These are phyloP conservation scores for Colletotrichum somersetense DNA, from an alignment of 2,329 filamentous ascomycete genomes.

Conservation along the genomic window DNA sequence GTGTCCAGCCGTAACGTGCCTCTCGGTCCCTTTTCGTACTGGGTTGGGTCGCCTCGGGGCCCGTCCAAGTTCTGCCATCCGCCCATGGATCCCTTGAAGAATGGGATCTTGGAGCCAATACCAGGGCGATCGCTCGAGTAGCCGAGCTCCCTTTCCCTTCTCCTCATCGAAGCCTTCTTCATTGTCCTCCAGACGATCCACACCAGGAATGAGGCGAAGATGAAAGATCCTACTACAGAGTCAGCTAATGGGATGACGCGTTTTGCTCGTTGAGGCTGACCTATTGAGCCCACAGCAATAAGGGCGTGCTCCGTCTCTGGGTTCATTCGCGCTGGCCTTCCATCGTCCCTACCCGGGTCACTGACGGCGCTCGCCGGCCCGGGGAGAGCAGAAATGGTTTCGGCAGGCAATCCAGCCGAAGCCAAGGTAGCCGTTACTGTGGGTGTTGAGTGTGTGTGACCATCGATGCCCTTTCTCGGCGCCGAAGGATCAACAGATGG, in stretches of 20 bases:
- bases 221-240: constrained; percentile 55
- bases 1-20: constrained; percentile 44
- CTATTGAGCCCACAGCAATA: constrained; percentile 53
- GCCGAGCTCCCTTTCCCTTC: constrained; percentile 42
- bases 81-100: constrained; percentile 52
- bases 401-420: constrained; percentile 29
- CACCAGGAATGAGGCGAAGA: constrained; percentile 58
- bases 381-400: constrained; percentile 36
- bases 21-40: constrained; percentile 45
- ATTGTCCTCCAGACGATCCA: constrained; percentile 61
- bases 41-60: constrained; percentile 35
- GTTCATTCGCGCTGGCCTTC: constrained; percentile 43
- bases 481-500: constrained; percentile 35
- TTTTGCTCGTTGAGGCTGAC: constrained; percentile 42
- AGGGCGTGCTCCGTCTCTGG: constrained; percentile 50
- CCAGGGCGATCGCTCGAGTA: constrained; percentile 44
- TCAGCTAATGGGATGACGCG: background rate
- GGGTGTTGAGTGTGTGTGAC: constrained; percentile 14
- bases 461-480: constrained; percentile 36
- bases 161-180: constrained; percentile 54
- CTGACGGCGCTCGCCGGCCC: constrained; percentile 21
- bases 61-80: constrained; percentile 51
- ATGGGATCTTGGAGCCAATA: constrained; percentile 52
- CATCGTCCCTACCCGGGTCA: constrained; percentile 26
- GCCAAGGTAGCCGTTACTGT: constrained; percentile 37